Conservation (phyloP, 2,329 filamentous ascomycete genomes). For the Achaetomium macrosporum region DNA sequence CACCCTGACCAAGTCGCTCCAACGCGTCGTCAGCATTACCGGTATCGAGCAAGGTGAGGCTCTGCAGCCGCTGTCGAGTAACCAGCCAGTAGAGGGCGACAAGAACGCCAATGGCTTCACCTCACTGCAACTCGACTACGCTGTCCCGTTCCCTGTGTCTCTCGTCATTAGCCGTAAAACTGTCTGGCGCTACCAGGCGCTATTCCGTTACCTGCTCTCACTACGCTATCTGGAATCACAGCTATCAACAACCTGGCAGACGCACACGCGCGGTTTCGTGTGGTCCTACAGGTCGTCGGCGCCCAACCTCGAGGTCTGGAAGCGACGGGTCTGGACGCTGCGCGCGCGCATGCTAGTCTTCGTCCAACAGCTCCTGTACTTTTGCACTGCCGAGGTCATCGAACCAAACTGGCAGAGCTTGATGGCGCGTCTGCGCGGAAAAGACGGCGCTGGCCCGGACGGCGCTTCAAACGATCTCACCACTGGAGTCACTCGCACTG, state of each 20-base stretch:
- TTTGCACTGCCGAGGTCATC: slow-evolving; percentile 94
- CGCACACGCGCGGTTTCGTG: slow-evolving; percentile 71
- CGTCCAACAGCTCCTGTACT: slow-evolving; percentile 93
- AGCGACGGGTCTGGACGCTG: slow-evolving; percentile 84
- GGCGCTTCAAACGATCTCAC: slow-evolving; percentile 4
- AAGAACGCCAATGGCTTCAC: slow-evolving; percentile 88
- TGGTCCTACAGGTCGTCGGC: slow-evolving; percentile 78
- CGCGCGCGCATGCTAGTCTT: slow-evolving; percentile 94
- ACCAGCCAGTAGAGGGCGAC: slow-evolving; percentile 66
- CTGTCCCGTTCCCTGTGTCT: slow-evolving; percentile 89
- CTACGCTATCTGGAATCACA: slow-evolving; percentile 84
- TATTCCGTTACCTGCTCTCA: slow-evolving; percentile 90
- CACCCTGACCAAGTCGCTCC: slow-evolving; percentile 85
- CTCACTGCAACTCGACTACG: slow-evolving; percentile 88
- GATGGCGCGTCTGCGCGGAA: slow-evolving; percentile 67
- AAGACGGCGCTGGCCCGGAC: slow-evolving; percentile 22
- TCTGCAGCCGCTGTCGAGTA: slow-evolving; percentile 61
- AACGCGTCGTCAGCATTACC: slow-evolving; percentile 93
- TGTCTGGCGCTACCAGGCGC: slow-evolving; percentile 89
- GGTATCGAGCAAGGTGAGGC: slow-evolving; percentile 87
- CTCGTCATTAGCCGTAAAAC: slow-evolving; percentile 95
- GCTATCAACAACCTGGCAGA: slow-evolving; percentile 82
- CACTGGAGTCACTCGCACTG: slow-evolving; percentile 57
- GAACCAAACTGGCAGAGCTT: slow-evolving; percentile 95
- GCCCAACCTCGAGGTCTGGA: slow-evolving; percentile 79